Conservation (phyloP, 2,329 filamentous ascomycete genomes). For the Penicillium fuscoglaucum region DNA sequence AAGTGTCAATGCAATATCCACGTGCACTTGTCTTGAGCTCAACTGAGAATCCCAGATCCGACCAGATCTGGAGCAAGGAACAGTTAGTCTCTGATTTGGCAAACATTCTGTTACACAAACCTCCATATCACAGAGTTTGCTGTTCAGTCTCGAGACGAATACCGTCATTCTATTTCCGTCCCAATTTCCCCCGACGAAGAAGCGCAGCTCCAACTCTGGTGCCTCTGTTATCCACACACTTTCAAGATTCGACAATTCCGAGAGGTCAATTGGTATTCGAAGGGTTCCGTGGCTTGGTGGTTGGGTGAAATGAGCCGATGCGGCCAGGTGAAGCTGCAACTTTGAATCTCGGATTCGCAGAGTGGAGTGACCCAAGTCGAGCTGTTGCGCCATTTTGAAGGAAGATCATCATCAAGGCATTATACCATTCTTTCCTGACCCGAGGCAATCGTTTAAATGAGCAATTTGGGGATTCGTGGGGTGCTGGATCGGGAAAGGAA, state of each 20-base stretch:
- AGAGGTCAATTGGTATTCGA: not conserved
- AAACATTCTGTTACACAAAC: slow-evolving; percentile 9
- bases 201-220: slow-evolving; percentile 29
- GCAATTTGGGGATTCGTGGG: not conserved
- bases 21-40: slow-evolving; percentile 22
- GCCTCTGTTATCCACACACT: slow-evolving; percentile 33
- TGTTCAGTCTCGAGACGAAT: slow-evolving; percentile 22
- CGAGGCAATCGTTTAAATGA: not conserved
- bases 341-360: slow-evolving; percentile 3
- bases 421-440: not conserved
- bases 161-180: not conserved
- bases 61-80: slow-evolving; percentile 31
- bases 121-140: slow-evolving; percentile 28
- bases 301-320: not conserved
- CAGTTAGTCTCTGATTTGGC: not conserved
- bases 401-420: not conserved
- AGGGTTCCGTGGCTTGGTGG: not conserved
- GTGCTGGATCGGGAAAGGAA: not conserved
- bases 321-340: slow-evolving; percentile 4
- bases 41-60: slow-evolving; percentile 30
- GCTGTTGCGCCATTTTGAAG: slow-evolving; percentile 22
- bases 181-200: slow-evolving; percentile 22
- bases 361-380: slow-evolving; percentile 8
- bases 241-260: slow-evolving; percentile 5
- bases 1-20: not conserved